A percentile compares a stretch with the other conserved stretches of the same genome.
These are phyloP conservation scores for Salix purpurea DNA, from an alignment of 345 rosid species.

Conservation along the genomic window DNA sequence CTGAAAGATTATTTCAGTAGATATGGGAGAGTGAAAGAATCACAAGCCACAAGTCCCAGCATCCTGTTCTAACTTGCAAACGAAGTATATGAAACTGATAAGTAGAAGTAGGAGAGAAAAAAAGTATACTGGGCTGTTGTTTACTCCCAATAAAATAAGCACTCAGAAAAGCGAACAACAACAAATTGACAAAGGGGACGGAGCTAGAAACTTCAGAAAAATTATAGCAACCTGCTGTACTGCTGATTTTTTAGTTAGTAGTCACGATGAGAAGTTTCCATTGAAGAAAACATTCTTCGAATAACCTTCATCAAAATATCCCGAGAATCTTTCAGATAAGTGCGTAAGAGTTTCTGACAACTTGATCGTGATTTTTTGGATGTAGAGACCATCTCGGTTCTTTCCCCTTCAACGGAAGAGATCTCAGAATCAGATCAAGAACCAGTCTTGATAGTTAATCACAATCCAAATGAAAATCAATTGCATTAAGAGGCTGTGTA, in stretches of 20 bases:
- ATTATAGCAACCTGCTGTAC: neutral
- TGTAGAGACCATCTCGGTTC: conserved; percentile 5
- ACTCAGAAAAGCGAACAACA: neutral
- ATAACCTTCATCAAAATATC: conserved; percentile 38
- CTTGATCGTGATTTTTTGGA: conserved; percentile 7
- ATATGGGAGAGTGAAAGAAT: neutral
- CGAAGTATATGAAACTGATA: neutral
- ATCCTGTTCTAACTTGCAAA: neutral
- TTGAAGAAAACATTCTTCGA: neutral
- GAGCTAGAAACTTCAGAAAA: neutral
- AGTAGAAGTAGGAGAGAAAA: neutral
- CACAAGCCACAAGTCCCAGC: neutral
- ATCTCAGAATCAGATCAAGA: conserved; percentile 12
- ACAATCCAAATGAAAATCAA: neutral
- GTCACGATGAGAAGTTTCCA: neutral
- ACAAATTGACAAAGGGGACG: neutral
- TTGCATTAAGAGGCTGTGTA: neutral
- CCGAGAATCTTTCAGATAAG: conserved; percentile 36
- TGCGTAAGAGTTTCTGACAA: conserved; percentile 29
- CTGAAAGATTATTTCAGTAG: neutral
- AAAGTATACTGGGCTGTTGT: neutral
- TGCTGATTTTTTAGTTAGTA: neutral
- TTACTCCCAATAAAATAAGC: neutral
- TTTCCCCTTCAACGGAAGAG: conserved; percentile 7
- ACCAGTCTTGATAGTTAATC: neutral